A percentile compares a stretch with the other conserved stretches of the same genome.
Conservation (phyloP, 768 basidiomycete genomes). For the Termitomyces sp. region DNA sequence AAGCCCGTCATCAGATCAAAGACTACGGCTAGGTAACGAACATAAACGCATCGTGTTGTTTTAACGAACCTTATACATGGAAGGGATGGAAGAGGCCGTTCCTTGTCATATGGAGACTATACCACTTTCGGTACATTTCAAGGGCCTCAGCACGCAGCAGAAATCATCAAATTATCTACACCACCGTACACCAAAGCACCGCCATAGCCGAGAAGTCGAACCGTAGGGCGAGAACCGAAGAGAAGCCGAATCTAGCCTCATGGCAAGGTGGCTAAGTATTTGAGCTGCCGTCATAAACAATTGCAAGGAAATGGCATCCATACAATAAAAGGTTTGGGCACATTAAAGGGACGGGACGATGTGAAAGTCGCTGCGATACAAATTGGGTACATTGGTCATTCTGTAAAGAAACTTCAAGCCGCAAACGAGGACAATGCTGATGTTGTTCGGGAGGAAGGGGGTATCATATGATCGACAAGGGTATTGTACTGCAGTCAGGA, state of each 20-base stretch:
- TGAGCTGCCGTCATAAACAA: not conserved
- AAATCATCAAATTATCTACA: not conserved
- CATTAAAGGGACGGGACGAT: not conserved
- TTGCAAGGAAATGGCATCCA: not conserved
- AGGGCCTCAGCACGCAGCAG: not conserved
- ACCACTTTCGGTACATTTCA: not conserved
- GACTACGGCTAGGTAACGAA: not conserved
- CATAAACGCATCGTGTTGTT: slow-evolving; percentile 10
- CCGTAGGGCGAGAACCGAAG: not conserved
- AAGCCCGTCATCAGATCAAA: not conserved
- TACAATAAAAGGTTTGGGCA: not conserved
- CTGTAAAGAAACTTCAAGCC: not conserved
- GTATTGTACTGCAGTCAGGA: not conserved
- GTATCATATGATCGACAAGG: not conserved
- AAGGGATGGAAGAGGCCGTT: not conserved
- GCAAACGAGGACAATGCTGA: not conserved
- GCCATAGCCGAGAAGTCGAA: not conserved
- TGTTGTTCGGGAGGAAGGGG: not conserved
- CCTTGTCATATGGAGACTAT: not conserved
- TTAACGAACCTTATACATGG: not conserved
- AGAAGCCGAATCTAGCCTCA: not conserved
- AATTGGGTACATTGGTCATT: not conserved
- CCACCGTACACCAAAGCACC: not conserved
- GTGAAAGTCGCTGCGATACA: not conserved
- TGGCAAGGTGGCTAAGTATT: not conserved